Base-by-base conservation (phyloP, 1,284 basidiomycete species). In the Abortiporus biennis region DNA sequence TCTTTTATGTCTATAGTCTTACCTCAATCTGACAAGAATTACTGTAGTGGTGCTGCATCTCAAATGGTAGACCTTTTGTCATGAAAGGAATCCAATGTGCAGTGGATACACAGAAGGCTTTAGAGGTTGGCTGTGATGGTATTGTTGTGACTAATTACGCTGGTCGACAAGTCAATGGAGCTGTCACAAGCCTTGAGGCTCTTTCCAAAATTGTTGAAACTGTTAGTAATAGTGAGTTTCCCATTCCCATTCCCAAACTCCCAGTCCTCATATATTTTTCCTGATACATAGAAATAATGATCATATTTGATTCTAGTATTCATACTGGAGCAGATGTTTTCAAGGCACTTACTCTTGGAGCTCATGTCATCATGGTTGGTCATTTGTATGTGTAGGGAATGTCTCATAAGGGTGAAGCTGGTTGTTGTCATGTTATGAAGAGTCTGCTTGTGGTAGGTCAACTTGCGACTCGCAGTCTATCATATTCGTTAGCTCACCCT, bases 141-240 rank as follows among this genome's bases (percentile, higher is more conserved):
- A 74, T 81, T 46, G 72, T 80, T 15, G 75, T 72, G 19, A 71
- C 67, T 24, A 80, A 80, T 54, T 78, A 83, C 50, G 78, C 76
- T 4, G 78, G 76, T 1, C 57, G 78, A 31, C 78, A 80, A 58
- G 74, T 80, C 29, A 76, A 80, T 52, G 76, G 75, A 22, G 76
- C 75, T 1, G 66, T 78, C 2, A 73, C 66, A 2, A 73, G 70
- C 44, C 54, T 80, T 25, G 76, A 78, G 42, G 64, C 71, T 4
- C 61, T 79, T 11, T 72, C 74, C 23, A 73, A 73, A 42, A 74
- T 77, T 47, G 69, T 66, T 3, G 65, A 70, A 32, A 72, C 72
- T 5, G 72, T 76, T 27, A 69, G 71, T 2, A 64, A 69, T 47
- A 67, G 68, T 70, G 44, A 44, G 69, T 62, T 30, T 15, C 27